A percentile compares a stretch with the other conserved stretches of the same genome.
Evolutionary conservation across 148 eudicot species (phyloP).

Genomic region (Spergularia marina): DNA sequence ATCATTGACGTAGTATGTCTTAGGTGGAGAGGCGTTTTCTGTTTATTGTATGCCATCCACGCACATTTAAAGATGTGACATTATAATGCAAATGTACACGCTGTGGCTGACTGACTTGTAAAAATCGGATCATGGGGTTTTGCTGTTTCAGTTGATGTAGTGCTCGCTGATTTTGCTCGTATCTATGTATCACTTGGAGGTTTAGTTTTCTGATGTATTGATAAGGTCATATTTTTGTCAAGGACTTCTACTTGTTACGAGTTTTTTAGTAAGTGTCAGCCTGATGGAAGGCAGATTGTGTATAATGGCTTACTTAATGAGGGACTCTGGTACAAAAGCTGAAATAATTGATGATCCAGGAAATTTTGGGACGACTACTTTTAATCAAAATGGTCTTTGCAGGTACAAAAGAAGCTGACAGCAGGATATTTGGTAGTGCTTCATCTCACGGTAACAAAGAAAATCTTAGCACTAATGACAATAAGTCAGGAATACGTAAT

Average conservation of each 20-base stretch:
- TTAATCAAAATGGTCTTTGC: conserved; percentile 13
- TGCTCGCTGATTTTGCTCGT: not conserved
- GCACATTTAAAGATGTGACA: not conserved
- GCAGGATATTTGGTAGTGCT: conserved; percentile 25
- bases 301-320: too few species aligned
- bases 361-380: too few species aligned
- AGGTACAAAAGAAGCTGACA: conserved; percentile 30
- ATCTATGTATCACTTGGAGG: not conserved
- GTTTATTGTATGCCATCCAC: too few species aligned
- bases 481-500: conserved; percentile 41
- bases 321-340: too few species aligned
- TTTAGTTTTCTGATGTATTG: not conserved
- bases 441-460: conserved; percentile 58
- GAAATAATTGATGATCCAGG: too few species aligned
- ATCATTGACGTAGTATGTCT: not conserved
- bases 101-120: not conserved
- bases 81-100: not conserved
- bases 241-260: not conserved
- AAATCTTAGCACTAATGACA: conserved; percentile 38
- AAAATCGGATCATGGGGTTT: not conserved
- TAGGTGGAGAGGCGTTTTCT: not conserved
- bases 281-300: too few species aligned
- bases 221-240: not conserved
- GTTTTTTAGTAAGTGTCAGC: too few species aligned
- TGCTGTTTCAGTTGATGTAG: not conserved